Evolutionary conservation across 192 early-diverging fungal genomes (phyloP).

Genomic region (Mortierella antarctica): DNA sequence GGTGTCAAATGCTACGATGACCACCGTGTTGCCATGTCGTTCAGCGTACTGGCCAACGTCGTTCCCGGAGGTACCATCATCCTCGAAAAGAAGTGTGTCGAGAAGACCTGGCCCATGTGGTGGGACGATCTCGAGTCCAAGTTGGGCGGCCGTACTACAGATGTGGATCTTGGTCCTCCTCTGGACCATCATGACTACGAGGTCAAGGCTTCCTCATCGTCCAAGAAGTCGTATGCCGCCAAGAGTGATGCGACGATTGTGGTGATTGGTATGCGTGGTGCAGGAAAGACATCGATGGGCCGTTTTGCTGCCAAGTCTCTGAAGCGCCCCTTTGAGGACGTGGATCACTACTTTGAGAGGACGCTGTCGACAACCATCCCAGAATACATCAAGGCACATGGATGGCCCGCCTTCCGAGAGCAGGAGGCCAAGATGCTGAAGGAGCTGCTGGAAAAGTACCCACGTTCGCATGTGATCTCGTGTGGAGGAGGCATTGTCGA

Average conservation of each 20-base stretch:
- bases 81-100: constrained; percentile 95
- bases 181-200: constrained; percentile 43
- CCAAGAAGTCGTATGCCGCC: constrained; percentile 6
- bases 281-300: constrained; percentile 93
- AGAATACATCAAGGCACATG: constrained; percentile 77
- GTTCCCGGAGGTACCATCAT: constrained; percentile 80
- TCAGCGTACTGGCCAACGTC: constrained; percentile 85
- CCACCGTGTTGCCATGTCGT: constrained; percentile 98
- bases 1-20: constrained; percentile 97
- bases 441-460: constrained; percentile 66
- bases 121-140: constrained; percentile 93
- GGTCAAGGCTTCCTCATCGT: constrained; percentile 15
- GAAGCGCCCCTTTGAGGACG: constrained; percentile 84
- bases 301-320: constrained; percentile 74
- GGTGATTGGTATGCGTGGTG: constrained; percentile 99
- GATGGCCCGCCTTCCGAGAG: constrained; percentile 90
- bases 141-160: constrained; percentile 72
- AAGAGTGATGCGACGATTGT: constrained; percentile 73
- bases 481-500: constrained; percentile 98
- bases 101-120: constrained; percentile 99
- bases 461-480: constrained; percentile 78
- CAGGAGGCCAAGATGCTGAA: constrained; percentile 79
- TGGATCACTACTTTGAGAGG: constrained; percentile 87
- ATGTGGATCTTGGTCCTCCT: constrained; percentile 62
- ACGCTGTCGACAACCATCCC: constrained; percentile 78